Percentiles rank a stretch among this genome's conserved stretches.
Evolutionary conservation across 208 protist species (phyloP).

Genomic region (Leishmania mexicana): DNA sequence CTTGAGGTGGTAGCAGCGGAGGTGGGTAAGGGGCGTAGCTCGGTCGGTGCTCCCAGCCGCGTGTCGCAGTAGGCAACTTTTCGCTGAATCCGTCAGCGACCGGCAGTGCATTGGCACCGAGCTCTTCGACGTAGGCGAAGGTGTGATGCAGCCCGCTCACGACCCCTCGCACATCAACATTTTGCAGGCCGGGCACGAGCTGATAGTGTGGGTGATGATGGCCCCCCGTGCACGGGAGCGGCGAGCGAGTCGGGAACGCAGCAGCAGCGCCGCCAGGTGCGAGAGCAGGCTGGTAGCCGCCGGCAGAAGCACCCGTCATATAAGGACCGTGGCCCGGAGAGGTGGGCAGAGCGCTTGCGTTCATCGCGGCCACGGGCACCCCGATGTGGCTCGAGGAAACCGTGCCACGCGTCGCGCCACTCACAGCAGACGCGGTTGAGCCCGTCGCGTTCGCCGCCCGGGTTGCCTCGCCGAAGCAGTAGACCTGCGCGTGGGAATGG

Average conservation of each 20-base stretch:
- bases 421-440: neutral
- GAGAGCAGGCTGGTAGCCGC: neutral
- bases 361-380: conserved; percentile 2
- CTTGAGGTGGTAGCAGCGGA: neutral
- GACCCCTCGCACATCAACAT: conserved; percentile 58
- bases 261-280: neutral
- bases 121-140: conserved; percentile 77
- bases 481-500: conserved; percentile 67
- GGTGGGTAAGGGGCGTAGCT: neutral
- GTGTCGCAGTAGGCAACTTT: neutral
- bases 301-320: neutral
- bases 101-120: conserved; percentile 7
- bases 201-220: conserved; percentile 38
- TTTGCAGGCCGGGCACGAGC: conserved; percentile 54
- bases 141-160: conserved; percentile 87
- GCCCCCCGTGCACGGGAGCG: conserved; percentile 17
- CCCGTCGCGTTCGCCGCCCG: conserved; percentile 6
- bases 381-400: conserved; percentile 7
- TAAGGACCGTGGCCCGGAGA: conserved; percentile 5
- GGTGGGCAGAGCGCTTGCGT: conserved; percentile 3
- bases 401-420: neutral
- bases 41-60: conserved; percentile 2
- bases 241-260: neutral
- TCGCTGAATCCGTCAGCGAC: neutral
- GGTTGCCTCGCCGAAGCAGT: conserved; percentile 66